Evolutionary conservation across 2,329 filamentous ascomycete genomes (phyloP).

Genomic region (Phyllosticta paracitricarpa): DNA sequence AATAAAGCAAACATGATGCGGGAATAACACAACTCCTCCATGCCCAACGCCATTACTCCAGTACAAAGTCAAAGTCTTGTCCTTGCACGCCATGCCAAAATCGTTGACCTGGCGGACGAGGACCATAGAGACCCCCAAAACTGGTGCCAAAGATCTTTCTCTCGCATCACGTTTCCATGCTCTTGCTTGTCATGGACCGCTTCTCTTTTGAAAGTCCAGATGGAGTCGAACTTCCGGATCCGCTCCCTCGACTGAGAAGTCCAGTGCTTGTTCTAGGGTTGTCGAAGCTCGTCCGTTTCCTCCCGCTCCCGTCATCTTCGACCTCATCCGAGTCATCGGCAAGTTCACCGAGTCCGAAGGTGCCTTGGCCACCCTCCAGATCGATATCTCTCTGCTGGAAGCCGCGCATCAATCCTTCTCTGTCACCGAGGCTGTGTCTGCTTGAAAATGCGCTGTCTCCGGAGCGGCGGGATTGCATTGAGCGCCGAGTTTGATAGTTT

Average conservation of each 20-base stretch:
- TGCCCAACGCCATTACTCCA: not conserved
- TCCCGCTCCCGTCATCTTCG: constrained; percentile 18
- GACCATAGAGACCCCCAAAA: not conserved
- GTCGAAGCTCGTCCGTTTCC: constrained; percentile 26
- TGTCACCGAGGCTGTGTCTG: constrained; percentile 44
- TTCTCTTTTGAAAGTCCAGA: constrained; percentile 5
- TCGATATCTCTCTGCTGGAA: constrained; percentile 39
- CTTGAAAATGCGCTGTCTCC: constrained; percentile 42
- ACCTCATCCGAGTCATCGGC: constrained; percentile 52
- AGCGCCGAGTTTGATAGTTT: constrained; percentile 78
- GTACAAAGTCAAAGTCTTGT: not conserved
- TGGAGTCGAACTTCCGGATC: constrained; percentile 5
- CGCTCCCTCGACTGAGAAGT: not conserved
- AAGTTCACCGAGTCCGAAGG: constrained; percentile 69
- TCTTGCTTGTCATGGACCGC: constrained; percentile 7
- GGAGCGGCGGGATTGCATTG: constrained; percentile 82
- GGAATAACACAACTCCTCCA: not conserved
- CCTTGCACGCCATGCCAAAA: not conserved
- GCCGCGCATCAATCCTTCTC: constrained; percentile 75
- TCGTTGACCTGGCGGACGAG: not conserved
- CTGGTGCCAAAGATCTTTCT: not conserved
- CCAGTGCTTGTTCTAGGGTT: constrained; percentile 10
- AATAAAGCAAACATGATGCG: not conserved
- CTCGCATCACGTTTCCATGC: constrained; percentile 4
- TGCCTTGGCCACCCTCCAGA: constrained; percentile 37